phyloP scores from a whole-genome alignment of 495 filamentous ascomycete genomes.

The Aspergillus asperescens region DNA sequence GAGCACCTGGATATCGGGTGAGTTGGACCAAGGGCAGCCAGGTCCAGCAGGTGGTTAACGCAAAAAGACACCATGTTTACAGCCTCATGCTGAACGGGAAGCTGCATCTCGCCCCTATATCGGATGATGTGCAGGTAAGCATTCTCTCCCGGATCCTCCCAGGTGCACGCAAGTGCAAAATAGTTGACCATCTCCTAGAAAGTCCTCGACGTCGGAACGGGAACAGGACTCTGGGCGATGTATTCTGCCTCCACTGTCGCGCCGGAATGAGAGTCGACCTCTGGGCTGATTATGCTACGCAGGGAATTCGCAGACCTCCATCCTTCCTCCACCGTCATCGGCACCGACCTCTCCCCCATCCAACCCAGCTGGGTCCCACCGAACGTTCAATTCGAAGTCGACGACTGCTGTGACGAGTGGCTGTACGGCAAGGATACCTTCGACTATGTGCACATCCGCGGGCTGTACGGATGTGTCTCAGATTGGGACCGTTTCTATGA shows the following conservation, averaged over 20 bases:
- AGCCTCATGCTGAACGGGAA: slow-evolving; percentile 6
- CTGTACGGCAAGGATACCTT: slow-evolving; percentile 5
- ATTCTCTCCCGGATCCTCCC: no score
- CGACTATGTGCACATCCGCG: slow-evolving; percentile 13
- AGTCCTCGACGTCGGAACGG: slow-evolving; percentile 19
- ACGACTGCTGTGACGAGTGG: slow-evolving; percentile 14
- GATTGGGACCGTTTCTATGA: slow-evolving; percentile 8
- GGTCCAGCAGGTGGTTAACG: neutral
- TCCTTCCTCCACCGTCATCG: slow-evolving; percentile 22
- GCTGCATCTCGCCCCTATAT: slow-evolving; percentile 9
- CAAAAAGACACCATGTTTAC: slow-evolving; percentile 8
- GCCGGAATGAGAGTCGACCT: neutral
- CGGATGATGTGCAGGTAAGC: neutral
- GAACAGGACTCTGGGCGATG: slow-evolving; percentile 16
- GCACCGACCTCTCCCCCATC: slow-evolving; percentile 14
- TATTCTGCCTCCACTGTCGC: neutral
- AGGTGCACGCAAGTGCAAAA: no score
- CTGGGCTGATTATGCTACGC: neutral
- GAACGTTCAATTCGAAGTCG: slow-evolving; percentile 15
- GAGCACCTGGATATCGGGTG: slow-evolving; percentile 14
- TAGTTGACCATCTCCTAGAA: slow-evolving; percentile 8
- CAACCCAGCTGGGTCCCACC: slow-evolving; percentile 15
- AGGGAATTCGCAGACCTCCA: slow-evolving; percentile 17
- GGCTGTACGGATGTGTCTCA: slow-evolving; percentile 7
- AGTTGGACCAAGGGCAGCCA: neutral